phyloP scores from a whole-genome alignment of 352 stramenopile genomes.

The Elongisporangium prolatum region DNA sequence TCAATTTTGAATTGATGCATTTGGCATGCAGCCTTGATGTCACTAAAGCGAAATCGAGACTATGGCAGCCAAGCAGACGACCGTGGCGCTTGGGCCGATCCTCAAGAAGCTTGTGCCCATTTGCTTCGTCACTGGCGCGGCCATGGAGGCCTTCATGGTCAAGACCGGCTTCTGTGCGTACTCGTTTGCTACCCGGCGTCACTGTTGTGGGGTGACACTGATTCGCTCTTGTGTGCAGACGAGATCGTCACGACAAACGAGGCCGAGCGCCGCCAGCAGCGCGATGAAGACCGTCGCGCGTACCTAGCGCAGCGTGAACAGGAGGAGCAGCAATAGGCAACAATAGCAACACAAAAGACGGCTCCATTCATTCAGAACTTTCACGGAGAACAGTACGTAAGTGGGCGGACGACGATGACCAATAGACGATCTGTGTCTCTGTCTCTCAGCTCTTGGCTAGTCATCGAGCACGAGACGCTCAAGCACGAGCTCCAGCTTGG shows the following conservation, averaged over 20 bases:
- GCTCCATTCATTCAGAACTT: not conserved
- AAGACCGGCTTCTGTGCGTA: slow-evolving; percentile 84
- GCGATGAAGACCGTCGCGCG: slow-evolving; percentile 43
- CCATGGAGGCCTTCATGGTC: slow-evolving; percentile 88
- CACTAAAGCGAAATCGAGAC: slow-evolving; percentile 5
- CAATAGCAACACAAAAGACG: not conserved
- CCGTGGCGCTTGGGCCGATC: slow-evolving; percentile 62
- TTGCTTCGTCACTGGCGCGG: slow-evolving; percentile 79
- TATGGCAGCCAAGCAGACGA: slow-evolving; percentile 20
- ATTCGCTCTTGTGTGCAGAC: slow-evolving; percentile 25
- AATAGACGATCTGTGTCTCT: slow-evolving; percentile 2
- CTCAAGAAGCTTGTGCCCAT: slow-evolving; percentile 80
- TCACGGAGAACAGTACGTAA: not conserved
- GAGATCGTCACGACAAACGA: slow-evolving; percentile 80
- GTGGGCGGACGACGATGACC: not conserved
- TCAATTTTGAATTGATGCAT: slow-evolving; percentile 15
- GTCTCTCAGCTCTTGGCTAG: slow-evolving; percentile 10
- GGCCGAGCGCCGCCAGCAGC: slow-evolving; percentile 63
- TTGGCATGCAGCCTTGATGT: not conserved
- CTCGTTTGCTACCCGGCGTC: not conserved
- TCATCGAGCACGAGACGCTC: slow-evolving; percentile 29
- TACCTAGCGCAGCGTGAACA: slow-evolving; percentile 22
- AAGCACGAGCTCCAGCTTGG: slow-evolving; percentile 67
- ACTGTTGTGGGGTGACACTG: not conserved
- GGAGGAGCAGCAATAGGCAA: not conserved